Evolutionary conservation across 164 flowering plant species (phyloP).

Genomic region (Kalanchoe fedtschenkoi): DNA sequence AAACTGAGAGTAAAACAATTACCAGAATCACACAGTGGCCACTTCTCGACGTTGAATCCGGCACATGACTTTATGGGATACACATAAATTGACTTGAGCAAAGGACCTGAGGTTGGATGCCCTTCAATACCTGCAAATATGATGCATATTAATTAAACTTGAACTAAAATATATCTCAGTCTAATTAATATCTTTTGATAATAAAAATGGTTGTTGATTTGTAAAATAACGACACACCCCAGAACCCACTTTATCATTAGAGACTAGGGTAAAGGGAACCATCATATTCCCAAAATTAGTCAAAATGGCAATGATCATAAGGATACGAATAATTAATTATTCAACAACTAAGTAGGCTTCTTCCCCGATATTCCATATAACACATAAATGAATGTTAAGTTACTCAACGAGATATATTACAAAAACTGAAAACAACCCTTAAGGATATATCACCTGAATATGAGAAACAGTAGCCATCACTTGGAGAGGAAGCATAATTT

Average conservation of each 20-base stretch:
- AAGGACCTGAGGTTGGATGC: slow-evolving; percentile 11
- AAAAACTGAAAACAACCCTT: background rate
- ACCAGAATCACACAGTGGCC: slow-evolving; percentile 82
- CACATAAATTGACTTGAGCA: slow-evolving; percentile 55
- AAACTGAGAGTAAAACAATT: slow-evolving; percentile 7
- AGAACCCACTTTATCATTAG: too few species aligned
- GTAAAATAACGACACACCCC: too few species aligned
- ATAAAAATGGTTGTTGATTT: too few species aligned
- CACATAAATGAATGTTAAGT: too few species aligned
- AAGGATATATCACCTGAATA: background rate
- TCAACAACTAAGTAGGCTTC: too few species aligned
- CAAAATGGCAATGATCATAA: too few species aligned
- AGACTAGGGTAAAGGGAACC: too few species aligned
- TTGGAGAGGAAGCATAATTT: slow-evolving; percentile 9
- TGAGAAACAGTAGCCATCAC: slow-evolving; percentile 17
- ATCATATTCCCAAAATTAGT: too few species aligned
- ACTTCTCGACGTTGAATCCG: slow-evolving; percentile 65
- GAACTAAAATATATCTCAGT: background rate
- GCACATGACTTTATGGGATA: slow-evolving; percentile 95
- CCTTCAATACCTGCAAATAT: slow-evolving; percentile 21
- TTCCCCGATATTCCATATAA: too few species aligned
- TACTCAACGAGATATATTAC: too few species aligned
- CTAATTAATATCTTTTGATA: too few species aligned
- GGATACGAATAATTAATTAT: too few species aligned
- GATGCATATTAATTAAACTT: background rate